Percentiles rank a stretch among this genome's conserved stretches.
These are phyloP conservation scores for Hansenula anomala DNA, from an alignment of 1,139 yeast genomes.

Conservation along the genomic window DNA sequence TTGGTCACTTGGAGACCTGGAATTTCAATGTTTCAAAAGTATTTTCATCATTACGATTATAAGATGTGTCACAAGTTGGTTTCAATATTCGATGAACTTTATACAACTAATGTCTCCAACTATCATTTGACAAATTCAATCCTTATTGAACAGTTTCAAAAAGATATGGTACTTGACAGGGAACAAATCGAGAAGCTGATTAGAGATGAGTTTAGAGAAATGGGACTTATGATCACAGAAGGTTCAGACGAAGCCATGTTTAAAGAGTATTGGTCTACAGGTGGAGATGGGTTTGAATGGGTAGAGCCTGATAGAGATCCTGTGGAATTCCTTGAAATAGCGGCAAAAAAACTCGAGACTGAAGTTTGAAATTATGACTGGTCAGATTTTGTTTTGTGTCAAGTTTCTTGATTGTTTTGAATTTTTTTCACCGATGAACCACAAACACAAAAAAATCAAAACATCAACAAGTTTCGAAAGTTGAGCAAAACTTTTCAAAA, in stretches of 20 bases:
- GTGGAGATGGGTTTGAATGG: slow-evolving; percentile 77
- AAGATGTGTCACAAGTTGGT: background rate
- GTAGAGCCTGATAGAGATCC: slow-evolving; percentile 81
- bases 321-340: slow-evolving; percentile 36
- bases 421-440: too few species aligned
- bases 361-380: background rate
- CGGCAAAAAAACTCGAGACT: too few species aligned
- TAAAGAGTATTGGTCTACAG: slow-evolving; percentile 74
- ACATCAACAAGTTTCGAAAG: background rate
- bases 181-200: background rate
- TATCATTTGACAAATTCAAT: background rate
- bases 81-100: background rate
- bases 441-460: background rate
- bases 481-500: background rate
- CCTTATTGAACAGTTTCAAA: background rate
- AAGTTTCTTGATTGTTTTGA: too few species aligned
- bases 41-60: background rate
- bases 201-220: slow-evolving; percentile 2
- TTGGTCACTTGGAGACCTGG: background rate
- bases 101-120: background rate
- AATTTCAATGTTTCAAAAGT: background rate
- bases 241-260: slow-evolving; percentile 45
- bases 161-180: background rate
- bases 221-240: slow-evolving; percentile 3
- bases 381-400: background rate